Percentiles rank a stretch among this genome's conserved stretches.
Evolutionary conservation across 768 basidiomycete species (phyloP).

Genomic region (Leccinum sublutescens): DNA sequence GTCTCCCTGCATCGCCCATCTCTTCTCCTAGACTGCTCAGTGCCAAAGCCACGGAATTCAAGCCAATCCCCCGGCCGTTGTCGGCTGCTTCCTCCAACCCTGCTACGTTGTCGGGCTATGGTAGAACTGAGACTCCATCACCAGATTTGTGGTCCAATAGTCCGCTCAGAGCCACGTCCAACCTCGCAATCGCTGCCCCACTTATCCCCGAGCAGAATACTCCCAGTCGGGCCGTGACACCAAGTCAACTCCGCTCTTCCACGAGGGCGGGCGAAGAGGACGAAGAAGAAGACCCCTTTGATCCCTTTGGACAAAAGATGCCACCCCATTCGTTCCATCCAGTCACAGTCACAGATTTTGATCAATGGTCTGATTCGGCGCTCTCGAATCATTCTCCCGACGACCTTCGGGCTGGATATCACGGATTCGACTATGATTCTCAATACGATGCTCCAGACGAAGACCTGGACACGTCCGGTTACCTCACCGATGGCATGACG

Average conservation of each 20-base stretch:
- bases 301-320: slow-evolving; percentile 57
- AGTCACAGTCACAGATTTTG: slow-evolving; percentile 61
- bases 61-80: slow-evolving; percentile 77
- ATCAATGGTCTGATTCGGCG: slow-evolving; percentile 56
- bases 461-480: slow-evolving; percentile 53
- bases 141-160: slow-evolving; percentile 86
- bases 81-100: slow-evolving; percentile 63
- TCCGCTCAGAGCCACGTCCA: slow-evolving; percentile 68
- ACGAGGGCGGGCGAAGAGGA: slow-evolving; percentile 57
- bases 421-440: slow-evolving; percentile 33
- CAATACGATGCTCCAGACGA: slow-evolving; percentile 33
- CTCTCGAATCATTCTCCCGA: slow-evolving; percentile 54
- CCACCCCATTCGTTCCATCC: slow-evolving; percentile 60
- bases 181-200: slow-evolving; percentile 89
- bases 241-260: slow-evolving; percentile 69
- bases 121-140: slow-evolving; percentile 77
- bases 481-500: slow-evolving; percentile 91
- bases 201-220: slow-evolving; percentile 69
- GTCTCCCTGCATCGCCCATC: slow-evolving; percentile 80
- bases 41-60: slow-evolving; percentile 89
- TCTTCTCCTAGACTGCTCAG: slow-evolving; percentile 84
- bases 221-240: slow-evolving; percentile 55
- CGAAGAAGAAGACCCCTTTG: slow-evolving; percentile 84
- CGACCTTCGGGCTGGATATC: slow-evolving; percentile 39
- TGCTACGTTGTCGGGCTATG: slow-evolving; percentile 45